Evolutionary conservation across 352 stramenopile genomes (phyloP).

Genomic region (Pythium aquatile): DNA sequence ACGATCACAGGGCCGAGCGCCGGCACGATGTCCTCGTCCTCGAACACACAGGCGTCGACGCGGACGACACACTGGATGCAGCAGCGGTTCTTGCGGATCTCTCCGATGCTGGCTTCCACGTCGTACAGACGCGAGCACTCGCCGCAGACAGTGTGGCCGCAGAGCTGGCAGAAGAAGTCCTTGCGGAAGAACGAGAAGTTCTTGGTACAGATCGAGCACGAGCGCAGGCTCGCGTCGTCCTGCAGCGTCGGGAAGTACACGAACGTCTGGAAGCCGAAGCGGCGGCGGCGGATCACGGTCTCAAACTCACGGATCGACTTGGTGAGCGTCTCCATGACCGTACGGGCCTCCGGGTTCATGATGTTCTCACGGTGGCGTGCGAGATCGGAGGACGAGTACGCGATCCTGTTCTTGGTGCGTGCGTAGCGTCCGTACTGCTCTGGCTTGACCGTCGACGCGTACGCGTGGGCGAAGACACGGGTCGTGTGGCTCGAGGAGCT

Average conservation of each 20-base stretch:
- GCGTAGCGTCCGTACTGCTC: slow-evolving; percentile 31
- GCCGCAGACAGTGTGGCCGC: slow-evolving; percentile 46
- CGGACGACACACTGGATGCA: slow-evolving; percentile 57
- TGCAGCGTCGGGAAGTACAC: slow-evolving; percentile 45
- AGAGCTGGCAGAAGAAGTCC: slow-evolving; percentile 57
- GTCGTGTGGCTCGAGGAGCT: slow-evolving; percentile 43
- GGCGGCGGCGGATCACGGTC: slow-evolving; percentile 52
- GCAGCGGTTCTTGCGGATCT: slow-evolving; percentile 46
- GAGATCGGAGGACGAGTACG: slow-evolving; percentile 32
- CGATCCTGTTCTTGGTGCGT: slow-evolving; percentile 22
- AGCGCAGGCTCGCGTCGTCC: slow-evolving; percentile 23
- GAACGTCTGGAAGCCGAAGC: slow-evolving; percentile 70
- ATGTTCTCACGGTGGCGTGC: slow-evolving; percentile 32
- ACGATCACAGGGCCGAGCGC: slow-evolving; percentile 48
- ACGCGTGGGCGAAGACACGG: slow-evolving; percentile 54
- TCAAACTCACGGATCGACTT: slow-evolving; percentile 54
- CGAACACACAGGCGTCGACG: slow-evolving; percentile 54
- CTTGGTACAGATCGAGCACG: slow-evolving; percentile 51
- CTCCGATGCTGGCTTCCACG: slow-evolving; percentile 44
- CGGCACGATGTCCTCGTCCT: slow-evolving; percentile 52
- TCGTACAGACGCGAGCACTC: slow-evolving; percentile 60
- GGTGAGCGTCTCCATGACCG: slow-evolving; percentile 44
- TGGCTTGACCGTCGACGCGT: slow-evolving; percentile 45
- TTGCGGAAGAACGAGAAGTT: slow-evolving; percentile 46
- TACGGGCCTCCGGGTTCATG: slow-evolving; percentile 48